Conservation (phyloP, 441 rosid genomes). For the Corymbia calophylla region DNA sequence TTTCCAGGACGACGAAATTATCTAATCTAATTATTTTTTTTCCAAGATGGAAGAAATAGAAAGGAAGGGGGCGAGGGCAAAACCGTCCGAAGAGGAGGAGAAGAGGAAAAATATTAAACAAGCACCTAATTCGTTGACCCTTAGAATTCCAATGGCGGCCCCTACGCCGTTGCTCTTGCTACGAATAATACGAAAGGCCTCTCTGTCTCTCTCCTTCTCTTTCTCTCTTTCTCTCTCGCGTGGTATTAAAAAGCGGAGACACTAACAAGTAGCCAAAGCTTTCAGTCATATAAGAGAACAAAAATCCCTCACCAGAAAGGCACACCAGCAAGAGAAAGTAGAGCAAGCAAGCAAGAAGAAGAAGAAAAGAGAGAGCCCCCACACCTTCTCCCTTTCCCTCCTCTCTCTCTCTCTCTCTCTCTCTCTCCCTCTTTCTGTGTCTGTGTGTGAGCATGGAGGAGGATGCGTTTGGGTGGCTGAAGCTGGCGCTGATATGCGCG, state of each 20-base stretch:
- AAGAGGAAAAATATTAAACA: not conserved
- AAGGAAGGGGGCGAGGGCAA: slow-evolving; percentile 10
- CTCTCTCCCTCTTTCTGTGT: not conserved
- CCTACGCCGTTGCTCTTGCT: slow-evolving; percentile 93
- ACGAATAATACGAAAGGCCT: not conserved
- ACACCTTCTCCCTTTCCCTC: not conserved
- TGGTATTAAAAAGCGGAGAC: slow-evolving; percentile 36
- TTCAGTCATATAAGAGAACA: slow-evolving; percentile 5
- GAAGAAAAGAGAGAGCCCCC: not conserved
- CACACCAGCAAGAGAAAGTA: not conserved
- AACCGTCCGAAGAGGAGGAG: slow-evolving; percentile 2
- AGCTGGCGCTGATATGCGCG: slow-evolving; percentile 25
- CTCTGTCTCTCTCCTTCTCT: not conserved
- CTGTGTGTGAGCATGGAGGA: not conserved
- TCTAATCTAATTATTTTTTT: slow-evolving; percentile 5
- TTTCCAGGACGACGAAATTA: not conserved
- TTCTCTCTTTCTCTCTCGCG: slow-evolving; percentile 5
- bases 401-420: not conserved
- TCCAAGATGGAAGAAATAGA: not conserved
- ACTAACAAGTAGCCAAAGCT: slow-evolving; percentile 33
- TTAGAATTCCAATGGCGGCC: slow-evolving; percentile 89
- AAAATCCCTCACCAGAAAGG: slow-evolving; percentile 8
- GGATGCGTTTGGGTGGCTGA: not conserved
- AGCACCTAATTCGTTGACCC: slow-evolving; percentile 65
- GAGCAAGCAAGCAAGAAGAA: not conserved